A percentile compares a stretch with the other conserved stretches of the same genome.
These are phyloP conservation scores for Trichoderma virens DNA, from an alignment of 495 filamentous ascomycete genomes.

Conservation along the genomic window DNA sequence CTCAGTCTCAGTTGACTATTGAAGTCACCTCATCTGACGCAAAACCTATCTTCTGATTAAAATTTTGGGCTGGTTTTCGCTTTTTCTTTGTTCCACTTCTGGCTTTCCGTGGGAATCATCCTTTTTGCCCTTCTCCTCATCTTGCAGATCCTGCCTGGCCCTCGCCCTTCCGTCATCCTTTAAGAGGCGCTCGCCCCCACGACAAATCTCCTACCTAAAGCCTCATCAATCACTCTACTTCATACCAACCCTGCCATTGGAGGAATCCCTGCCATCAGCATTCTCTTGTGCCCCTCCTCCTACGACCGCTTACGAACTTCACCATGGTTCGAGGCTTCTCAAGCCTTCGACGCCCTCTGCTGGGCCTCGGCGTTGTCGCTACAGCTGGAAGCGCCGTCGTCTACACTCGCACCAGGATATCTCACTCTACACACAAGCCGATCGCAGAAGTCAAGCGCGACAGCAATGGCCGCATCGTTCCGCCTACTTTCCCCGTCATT, in stretches of 20 bases:
- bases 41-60: not conserved
- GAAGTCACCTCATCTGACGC: slow-evolving; percentile 3
- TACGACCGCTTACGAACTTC: not conserved
- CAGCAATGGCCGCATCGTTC: slow-evolving; percentile 47
- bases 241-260: not conserved
- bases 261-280: not conserved
- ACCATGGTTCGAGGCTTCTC: slow-evolving; percentile 8
- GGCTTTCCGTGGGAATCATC: not conserved
- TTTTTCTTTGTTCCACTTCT: not conserved
- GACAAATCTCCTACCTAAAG: not conserved
- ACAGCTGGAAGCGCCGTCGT: not conserved
- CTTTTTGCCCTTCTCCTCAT: not conserved
- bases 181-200: not conserved
- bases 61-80: not conserved
- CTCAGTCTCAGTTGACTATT: not conserved
- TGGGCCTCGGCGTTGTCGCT: not conserved
- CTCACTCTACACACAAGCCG: slow-evolving; percentile 5
- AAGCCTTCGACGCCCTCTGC: slow-evolving; percentile 3
- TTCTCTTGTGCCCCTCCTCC: not conserved
- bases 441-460: slow-evolving; percentile 11
- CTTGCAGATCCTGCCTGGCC: not conserved
- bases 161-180: not conserved
- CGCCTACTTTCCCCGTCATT: slow-evolving; percentile 54
- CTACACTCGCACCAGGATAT: not conserved
- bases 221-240: not conserved